Evolutionary conservation across 2,329 filamentous ascomycete species (phyloP), one percentile per base, ranked within the genome.

Genomic region (Epichloe sylvatica): DNA sequence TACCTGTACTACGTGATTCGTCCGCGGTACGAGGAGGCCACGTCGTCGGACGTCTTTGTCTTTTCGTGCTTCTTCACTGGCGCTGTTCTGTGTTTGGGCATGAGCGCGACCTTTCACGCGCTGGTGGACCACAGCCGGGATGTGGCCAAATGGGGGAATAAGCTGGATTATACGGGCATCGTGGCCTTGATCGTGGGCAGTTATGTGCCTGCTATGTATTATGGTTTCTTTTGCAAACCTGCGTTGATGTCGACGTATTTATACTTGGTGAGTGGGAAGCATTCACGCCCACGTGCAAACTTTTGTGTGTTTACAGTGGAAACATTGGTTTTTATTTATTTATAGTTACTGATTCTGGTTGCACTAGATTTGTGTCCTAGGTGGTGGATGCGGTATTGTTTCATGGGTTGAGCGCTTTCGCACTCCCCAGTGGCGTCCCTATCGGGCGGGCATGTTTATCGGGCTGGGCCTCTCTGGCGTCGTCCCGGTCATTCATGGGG

Each of bases 141-240:
- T 2, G 86, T 96, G 13, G 81, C 84, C 2, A 82, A 78, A 53
- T 86, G 88, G 72, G 72, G 90, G 11, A 97, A 97, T 64, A 87
- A 94, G 65, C 70, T 97, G 50, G 92, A 98, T 64, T 97, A 98
- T 64, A 79, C 91, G 5, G 92, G 92, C 6, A 98, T 98, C 57
- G 86, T 97, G 33, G 79, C 83, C 45, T 70, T 98, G 56, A 97
- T 97, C 52, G 86, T 91, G 56, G 92, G 92, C 6, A 91, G 84
- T 63, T 95, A 91, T 62, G 79, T 97, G 43, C 90, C 92, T 2
- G 84, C 86, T 46, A 67, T 98, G 52, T 92, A 87, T 65, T 95
- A 94, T 65, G 89, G 84, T 3, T 88, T 94, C 64, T 86, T 78
- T 59, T 88, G 83, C 60, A 70, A 81, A 54, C 78, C 80, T 3